Conservation (phyloP, 2,329 filamentous ascomycete species). For the Colletotrichum limetticola region DNA sequence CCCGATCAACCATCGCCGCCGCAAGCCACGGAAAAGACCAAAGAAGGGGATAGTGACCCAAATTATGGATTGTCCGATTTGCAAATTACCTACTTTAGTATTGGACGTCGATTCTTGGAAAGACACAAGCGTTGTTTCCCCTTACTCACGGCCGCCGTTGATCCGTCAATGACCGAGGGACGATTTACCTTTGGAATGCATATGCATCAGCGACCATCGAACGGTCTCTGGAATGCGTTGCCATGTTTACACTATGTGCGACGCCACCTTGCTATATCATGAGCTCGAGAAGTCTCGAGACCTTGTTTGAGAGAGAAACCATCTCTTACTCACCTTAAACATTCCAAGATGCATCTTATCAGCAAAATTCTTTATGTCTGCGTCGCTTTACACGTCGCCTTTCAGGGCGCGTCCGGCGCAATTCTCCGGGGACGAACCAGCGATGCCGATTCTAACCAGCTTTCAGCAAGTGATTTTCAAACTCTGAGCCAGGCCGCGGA, state of each 20-base stretch:
- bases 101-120: not conserved
- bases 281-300: conserved; percentile 31
- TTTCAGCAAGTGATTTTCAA: conserved; percentile 5
- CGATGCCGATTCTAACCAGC: conserved; percentile 10
- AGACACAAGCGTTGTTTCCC: conserved; percentile 2
- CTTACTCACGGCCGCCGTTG: not conserved
- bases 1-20: not conserved
- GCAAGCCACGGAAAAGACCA: not conserved
- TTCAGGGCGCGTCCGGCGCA: conserved; percentile 31
- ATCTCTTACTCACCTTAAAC: conserved; percentile 8
- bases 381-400: conserved; percentile 27
- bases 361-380: conserved; percentile 19
- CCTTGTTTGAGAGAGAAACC: not conserved
- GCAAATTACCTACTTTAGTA: not conserved
- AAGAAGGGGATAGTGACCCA: not conserved
- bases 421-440: conserved; percentile 31
- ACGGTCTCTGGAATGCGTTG: conserved; percentile 33
- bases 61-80: not conserved
- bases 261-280: conserved; percentile 32
- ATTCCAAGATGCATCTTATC: conserved; percentile 33
- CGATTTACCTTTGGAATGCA: conserved; percentile 25
- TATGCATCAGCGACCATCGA: conserved; percentile 11
- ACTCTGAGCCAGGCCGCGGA: not conserved
- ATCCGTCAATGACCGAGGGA: conserved; percentile 24
- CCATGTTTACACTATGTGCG: conserved; percentile 10